Conservation (phyloP, 805 yeast species). For the Wickerhamomyces silvicola region DNA sequence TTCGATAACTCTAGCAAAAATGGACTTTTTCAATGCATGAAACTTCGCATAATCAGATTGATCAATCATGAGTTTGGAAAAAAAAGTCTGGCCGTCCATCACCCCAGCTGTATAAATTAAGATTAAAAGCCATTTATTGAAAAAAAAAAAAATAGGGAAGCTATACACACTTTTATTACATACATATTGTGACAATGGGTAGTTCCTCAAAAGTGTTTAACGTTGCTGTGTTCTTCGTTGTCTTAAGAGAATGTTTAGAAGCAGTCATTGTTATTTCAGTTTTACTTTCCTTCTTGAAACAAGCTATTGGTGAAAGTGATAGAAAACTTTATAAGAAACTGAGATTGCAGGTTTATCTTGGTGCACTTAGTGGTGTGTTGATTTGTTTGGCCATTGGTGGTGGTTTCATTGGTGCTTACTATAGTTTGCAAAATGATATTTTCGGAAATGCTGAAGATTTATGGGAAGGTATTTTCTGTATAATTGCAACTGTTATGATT, state of each 20-base stretch:
- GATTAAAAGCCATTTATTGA: no score
- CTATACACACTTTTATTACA: no score
- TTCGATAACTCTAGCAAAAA: no score
- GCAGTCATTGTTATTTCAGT: conserved; percentile 91
- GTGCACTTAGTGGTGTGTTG: conserved; percentile 65
- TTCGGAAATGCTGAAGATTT: conserved; percentile 86
- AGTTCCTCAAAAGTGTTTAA: conserved; percentile 38
- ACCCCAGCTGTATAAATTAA: no score
- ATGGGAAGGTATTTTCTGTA: conserved; percentile 95
- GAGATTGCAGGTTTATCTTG: conserved; percentile 81
- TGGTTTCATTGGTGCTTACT: conserved; percentile 92
- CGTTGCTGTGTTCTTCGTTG: conserved; percentile 72
- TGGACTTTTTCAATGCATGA: no score
- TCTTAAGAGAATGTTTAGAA: conserved; percentile 89
- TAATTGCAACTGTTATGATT: conserved; percentile 85
- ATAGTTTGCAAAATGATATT: conserved; percentile 70
- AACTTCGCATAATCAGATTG: no score
- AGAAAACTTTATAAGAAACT: conserved; percentile 51
- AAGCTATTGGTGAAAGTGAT: conserved; percentile 61
- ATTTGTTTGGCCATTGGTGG: conserved; percentile 83
- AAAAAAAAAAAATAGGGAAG: no score
- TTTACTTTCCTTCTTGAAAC: conserved; percentile 83
- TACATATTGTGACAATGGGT: no score
- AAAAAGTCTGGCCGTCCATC: no score
- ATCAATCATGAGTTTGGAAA: no score